Base-by-base conservation (phyloP, 108 stramenopile species). In the Conticribra weissflogii region DNA sequence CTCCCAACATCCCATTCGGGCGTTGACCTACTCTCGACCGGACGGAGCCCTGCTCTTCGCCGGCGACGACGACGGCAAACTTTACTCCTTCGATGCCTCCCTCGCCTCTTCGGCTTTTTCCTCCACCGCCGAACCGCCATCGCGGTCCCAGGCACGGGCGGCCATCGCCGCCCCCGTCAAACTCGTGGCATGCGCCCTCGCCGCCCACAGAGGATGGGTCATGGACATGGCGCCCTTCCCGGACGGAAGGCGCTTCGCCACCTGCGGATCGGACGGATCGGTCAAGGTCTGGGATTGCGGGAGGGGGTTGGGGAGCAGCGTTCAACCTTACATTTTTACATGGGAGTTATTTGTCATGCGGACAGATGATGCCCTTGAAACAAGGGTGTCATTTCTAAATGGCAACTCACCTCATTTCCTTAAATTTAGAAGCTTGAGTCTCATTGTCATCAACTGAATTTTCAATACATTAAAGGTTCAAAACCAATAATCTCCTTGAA, bases 281-380 rank as follows among this genome's bases (percentile, higher is more conserved):
- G 79, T 80, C 3, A 57, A 57, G 28, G 74, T 80, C 15, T 80
- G 79, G 79, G 79, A 80, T 64, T 75, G 73, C 63, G 68, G 79
- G 0, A 75, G 56, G 73, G 77, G 77, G 49, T 71, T 78, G 21
- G 64, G 63, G 16, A 71, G 77, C 59, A 66, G 70, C 59, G n/a
- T n/a, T n/a, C n/a, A n/a, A n/a, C n/a, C n/a, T n/a, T n/a, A n/a
- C n/a, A n/a, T n/a, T n/a, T n/a, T n/a, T n/a, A n/a, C n/a, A n/a
- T n/a, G n/a, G n/a, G n/a, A n/a, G n/a, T n/a, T n/a, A n/a, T n/a
- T n/a, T n/a, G n/a, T n/a, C n/a, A n/a, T n/a, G n/a, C n/a, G n/a
- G n/a, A n/a, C n/a, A n/a, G n/a, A n/a, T n/a, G n/a, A n/a, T n/a
- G n/a, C n/a, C n/a, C n/a, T n/a, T n/a, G n/a, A n/a, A n/a, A n/a